A percentile compares a stretch with the other conserved stretches of the same genome.
These are phyloP conservation scores for Cinchona pubescens DNA, from an alignment of 257 asterid genomes.

Conservation along the genomic window DNA sequence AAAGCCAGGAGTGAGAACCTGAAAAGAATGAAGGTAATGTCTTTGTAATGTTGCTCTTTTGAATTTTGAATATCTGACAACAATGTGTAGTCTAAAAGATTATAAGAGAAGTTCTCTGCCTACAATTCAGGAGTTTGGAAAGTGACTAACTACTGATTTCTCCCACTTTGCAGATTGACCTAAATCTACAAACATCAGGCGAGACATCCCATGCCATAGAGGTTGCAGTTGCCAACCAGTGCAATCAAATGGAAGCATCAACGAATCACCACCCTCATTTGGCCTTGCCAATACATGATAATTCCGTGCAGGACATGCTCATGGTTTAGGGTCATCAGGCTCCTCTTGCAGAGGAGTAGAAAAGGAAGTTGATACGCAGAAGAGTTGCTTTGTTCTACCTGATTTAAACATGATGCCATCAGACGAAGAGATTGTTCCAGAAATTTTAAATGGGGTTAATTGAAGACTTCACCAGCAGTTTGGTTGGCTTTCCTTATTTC, in stretches of 20 bases:
- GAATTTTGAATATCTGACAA: not conserved
- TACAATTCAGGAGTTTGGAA: not conserved
- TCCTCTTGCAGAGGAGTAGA: constrained; percentile 11
- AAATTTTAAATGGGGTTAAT: constrained; percentile 8
- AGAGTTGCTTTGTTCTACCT: constrained; percentile 31
- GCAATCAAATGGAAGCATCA: constrained; percentile 22
- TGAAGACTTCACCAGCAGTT: not conserved
- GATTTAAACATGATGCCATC: constrained; percentile 37
- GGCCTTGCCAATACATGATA: constrained; percentile 18
- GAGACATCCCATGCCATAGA: not conserved
- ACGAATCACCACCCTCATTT: not conserved
- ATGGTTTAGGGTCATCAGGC: constrained; percentile 9
- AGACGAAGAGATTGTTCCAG: constrained; percentile 27
- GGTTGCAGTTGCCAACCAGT: not conserved
- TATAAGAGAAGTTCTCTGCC: too few species aligned
- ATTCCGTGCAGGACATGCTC: constrained; percentile 5
- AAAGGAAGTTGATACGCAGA: not conserved
- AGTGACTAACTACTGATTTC: not conserved
- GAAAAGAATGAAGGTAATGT: constrained; percentile 39
- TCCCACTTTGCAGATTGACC: constrained; percentile 28
- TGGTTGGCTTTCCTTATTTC: not conserved
- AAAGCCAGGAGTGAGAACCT: constrained; percentile 26
- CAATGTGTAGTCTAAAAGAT: too few species aligned
- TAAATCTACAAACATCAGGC: constrained; percentile 20
- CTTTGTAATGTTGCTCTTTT: not conserved